Conservation (phyloP, 1,284 basidiomycete genomes). For the Apiotrichum porosum region DNA sequence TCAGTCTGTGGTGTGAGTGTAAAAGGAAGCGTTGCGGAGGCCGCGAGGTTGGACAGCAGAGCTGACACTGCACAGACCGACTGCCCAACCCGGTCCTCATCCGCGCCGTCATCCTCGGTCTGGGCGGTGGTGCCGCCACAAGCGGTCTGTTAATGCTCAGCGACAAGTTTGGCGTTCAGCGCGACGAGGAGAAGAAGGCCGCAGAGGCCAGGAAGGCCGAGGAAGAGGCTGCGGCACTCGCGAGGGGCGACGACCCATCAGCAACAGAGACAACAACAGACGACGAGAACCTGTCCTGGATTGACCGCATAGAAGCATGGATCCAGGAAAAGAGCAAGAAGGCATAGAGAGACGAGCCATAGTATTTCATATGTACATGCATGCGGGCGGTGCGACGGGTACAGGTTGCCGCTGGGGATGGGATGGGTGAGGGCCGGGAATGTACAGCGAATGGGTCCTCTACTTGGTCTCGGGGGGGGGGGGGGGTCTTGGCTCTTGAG, state of each 20-base stretch:
- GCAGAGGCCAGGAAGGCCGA: constrained; percentile 1
- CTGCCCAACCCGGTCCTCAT: constrained; percentile 37
- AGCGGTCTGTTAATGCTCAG: constrained; percentile 34
- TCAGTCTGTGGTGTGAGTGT: constrained; percentile 37
- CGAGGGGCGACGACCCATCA: too few species aligned
- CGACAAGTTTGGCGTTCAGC: constrained; percentile 26
- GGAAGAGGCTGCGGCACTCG: constrained; percentile 4
- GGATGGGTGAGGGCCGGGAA: too few species aligned
- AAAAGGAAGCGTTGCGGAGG: background rate
- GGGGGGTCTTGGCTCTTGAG: too few species aligned
- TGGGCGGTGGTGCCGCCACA: constrained; percentile 30
- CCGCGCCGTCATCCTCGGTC: constrained; percentile 33
- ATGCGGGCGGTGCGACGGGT: too few species aligned
- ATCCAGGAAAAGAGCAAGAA: background rate
- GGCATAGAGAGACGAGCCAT: too few species aligned
- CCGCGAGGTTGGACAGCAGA: background rate
- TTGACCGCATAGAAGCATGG: background rate
- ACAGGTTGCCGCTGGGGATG: too few species aligned
- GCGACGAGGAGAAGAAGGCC: constrained; percentile 14
- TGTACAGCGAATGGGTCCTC: too few species aligned
- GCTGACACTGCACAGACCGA: constrained; percentile 27
- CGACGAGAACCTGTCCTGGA: background rate
- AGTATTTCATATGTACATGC: background rate
- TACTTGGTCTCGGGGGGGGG: too few species aligned
- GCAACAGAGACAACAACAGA: too few species aligned